A percentile compares a stretch with the other conserved stretches of the same genome.
Evolutionary conservation across 345 rosid species (phyloP).

Genomic region (Raphanus sativus): DNA sequence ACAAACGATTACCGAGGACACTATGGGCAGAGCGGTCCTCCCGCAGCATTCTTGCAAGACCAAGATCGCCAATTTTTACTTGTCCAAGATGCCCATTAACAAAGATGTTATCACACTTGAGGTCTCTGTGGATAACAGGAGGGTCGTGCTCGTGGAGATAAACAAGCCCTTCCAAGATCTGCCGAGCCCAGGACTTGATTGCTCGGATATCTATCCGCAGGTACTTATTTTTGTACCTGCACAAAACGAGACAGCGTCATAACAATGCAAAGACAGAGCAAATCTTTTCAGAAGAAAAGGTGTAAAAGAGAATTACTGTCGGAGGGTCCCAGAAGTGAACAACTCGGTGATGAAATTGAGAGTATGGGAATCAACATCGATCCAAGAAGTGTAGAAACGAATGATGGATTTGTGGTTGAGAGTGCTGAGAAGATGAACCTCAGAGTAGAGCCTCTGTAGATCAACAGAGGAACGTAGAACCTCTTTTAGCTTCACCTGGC

Average conservation of each 20-base stretch:
- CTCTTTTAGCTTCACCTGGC: slow-evolving; percentile 59
- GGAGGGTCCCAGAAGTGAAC: slow-evolving; percentile 78
- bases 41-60: slow-evolving; percentile 62
- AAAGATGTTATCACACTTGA: slow-evolving; percentile 67
- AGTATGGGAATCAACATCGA: slow-evolving; percentile 52
- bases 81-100: slow-evolving; percentile 71
- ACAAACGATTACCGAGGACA: slow-evolving; percentile 45
- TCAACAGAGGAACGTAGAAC: slow-evolving; percentile 64
- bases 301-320: slow-evolving; percentile 49
- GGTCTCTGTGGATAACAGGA: slow-evolving; percentile 65
- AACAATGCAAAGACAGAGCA: background rate
- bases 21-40: slow-evolving; percentile 57
- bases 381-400: slow-evolving; percentile 73
- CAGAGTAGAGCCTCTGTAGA: slow-evolving; percentile 75
- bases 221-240: slow-evolving; percentile 61
- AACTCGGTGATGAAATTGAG: slow-evolving; percentile 85
- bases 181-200: slow-evolving; percentile 63
- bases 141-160: slow-evolving; percentile 63
- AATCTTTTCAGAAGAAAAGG: background rate
- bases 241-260: slow-evolving; percentile 12
- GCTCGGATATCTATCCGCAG: slow-evolving; percentile 57
- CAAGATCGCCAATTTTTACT: slow-evolving; percentile 70
- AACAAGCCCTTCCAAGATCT: slow-evolving; percentile 58
- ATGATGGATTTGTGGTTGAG: slow-evolving; percentile 69
- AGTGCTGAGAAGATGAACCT: slow-evolving; percentile 83